phyloP scores from a whole-genome alignment of 352 stramenopile genomes.

The Globisporangium carolinianum region DNA sequence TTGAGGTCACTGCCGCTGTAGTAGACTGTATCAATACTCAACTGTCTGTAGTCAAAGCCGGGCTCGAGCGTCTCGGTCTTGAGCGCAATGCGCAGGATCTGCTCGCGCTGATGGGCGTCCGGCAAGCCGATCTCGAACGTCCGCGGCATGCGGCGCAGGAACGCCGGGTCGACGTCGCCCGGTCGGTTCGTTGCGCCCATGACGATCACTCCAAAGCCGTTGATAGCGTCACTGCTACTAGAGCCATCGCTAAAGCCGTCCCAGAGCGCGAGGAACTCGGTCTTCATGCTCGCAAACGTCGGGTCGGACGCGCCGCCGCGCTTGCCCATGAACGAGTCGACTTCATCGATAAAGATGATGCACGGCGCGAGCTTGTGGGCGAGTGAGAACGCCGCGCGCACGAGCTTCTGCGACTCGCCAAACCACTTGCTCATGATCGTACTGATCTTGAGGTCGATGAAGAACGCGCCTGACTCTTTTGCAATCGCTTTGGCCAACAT shows the following conservation, averaged over 20 bases:
- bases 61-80: slow-evolving; percentile 75
- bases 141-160: slow-evolving; percentile 93
- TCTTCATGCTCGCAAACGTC: slow-evolving; percentile 88
- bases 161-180: slow-evolving; percentile 89
- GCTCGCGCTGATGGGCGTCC: slow-evolving; percentile 73
- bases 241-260: slow-evolving; percentile 91
- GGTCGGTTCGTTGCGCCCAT: slow-evolving; percentile 95
- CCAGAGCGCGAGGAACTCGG: slow-evolving; percentile 97
- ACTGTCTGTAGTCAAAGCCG: slow-evolving; percentile 70
- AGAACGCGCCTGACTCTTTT: slow-evolving; percentile 88
- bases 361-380: slow-evolving; percentile 92
- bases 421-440: slow-evolving; percentile 91
- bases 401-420: slow-evolving; percentile 90
- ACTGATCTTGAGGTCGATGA: slow-evolving; percentile 87
- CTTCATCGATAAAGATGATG: slow-evolving; percentile 99
- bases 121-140: slow-evolving; percentile 95
- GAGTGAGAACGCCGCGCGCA: slow-evolving; percentile 90
- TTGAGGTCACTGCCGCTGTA: slow-evolving; percentile 96
- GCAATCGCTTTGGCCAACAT: slow-evolving; percentile 94
- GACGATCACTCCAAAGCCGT: slow-evolving; percentile 91
- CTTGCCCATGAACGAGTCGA: slow-evolving; percentile 91
- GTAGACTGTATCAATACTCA: slow-evolving; percentile 84
- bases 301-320: slow-evolving; percentile 65
- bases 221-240: slow-evolving; percentile 31
- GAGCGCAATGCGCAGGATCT: slow-evolving; percentile 93